phyloP scores from a whole-genome alignment of 225 moss, liverwort and hornwort species.

The Pseudisothecium myosuroides region DNA sequence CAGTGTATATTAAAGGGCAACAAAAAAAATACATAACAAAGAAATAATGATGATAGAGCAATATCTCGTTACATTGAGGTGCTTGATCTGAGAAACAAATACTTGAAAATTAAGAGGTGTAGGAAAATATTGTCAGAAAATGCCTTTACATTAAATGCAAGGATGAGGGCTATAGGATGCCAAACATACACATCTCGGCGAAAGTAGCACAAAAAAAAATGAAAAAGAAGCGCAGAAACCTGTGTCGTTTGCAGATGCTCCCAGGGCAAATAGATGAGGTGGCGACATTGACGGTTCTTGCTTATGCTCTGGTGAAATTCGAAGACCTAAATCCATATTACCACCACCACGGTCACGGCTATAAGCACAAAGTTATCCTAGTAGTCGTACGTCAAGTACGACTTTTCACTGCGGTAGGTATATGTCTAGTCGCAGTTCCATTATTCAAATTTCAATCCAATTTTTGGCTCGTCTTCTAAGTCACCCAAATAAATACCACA shows the following conservation, averaged over 20 bases:
- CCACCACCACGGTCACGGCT: not conserved
- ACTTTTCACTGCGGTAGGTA: not conserved
- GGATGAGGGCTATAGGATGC: not conserved
- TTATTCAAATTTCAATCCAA: not conserved
- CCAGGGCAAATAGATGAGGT: constrained; percentile 64
- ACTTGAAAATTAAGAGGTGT: not conserved
- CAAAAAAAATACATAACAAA: not conserved
- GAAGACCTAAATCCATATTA: constrained; percentile 57
- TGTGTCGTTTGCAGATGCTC: constrained; percentile 50
- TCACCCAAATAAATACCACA: not conserved
- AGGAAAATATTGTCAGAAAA: not conserved
- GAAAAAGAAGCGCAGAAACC: constrained; percentile 20
- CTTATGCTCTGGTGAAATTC: constrained; percentile 68
- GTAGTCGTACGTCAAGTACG: not conserved
- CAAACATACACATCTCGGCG: not conserved
- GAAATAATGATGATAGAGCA: not conserved
- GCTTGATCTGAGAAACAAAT: not conserved
- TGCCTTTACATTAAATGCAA: not conserved
- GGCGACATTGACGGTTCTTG: constrained; percentile 60
- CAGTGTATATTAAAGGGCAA: not conserved
- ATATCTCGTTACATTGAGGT: not conserved
- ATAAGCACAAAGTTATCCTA: not conserved
- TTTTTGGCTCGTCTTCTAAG: not conserved
- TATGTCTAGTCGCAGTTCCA: not conserved
- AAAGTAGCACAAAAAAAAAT: not conserved